These are phyloP conservation scores for Brassica napus DNA, from an alignment of 345 rosid genomes.

Conservation along the genomic window DNA sequence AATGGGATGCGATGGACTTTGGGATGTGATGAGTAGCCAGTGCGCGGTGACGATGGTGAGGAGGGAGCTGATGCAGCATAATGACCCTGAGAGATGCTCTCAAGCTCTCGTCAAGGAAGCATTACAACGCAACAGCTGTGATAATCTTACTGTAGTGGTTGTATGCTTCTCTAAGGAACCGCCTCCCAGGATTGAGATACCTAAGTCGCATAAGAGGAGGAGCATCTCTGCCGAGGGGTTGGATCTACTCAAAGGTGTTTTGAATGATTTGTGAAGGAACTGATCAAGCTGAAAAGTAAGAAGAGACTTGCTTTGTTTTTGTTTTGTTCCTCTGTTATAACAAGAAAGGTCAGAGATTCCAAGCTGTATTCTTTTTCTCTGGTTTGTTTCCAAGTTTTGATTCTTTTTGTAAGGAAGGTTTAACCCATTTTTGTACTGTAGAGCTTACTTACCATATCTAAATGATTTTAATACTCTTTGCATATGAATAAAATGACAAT, in stretches of 20 bases:
- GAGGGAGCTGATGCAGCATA: conserved; percentile 76
- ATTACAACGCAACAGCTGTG: conserved; percentile 79
- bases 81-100: conserved; percentile 70
- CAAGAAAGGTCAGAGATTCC: conserved; percentile 23
- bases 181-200: conserved; percentile 80
- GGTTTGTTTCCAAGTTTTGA: conserved; percentile 30
- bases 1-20: conserved; percentile 86
- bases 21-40: conserved; percentile 99
- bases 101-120: conserved; percentile 78
- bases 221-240: conserved; percentile 91
- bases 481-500: not conserved
- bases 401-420: conserved; percentile 31
- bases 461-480: not conserved
- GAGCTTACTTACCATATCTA: conserved; percentile 23
- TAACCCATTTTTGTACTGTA: conserved; percentile 25
- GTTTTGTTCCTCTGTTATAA: conserved; percentile 2
- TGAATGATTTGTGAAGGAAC: conserved; percentile 44
- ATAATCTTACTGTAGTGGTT: conserved; percentile 76
- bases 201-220: conserved; percentile 67
- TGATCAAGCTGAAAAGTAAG: conserved; percentile 12
- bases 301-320: conserved; percentile 29
- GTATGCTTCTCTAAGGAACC: conserved; percentile 74
- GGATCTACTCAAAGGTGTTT: conserved; percentile 80
- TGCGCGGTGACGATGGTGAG: conserved; percentile 93
- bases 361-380: conserved; percentile 20